Conservation (phyloP, 164 flowering plant genomes). For the Aristolochia californica region DNA sequence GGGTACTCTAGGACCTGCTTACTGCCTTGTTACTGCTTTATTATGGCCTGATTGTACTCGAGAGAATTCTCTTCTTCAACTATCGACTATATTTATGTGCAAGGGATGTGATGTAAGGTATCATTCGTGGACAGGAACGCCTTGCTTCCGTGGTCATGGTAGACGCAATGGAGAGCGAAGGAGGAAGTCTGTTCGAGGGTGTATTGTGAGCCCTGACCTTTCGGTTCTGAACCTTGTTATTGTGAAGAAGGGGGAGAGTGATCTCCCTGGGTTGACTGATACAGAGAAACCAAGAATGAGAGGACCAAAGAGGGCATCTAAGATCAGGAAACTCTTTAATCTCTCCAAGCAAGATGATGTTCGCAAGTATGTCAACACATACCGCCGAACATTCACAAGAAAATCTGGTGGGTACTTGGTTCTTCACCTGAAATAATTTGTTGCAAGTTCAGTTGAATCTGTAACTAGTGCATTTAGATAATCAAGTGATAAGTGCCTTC, state of each 20-base stretch:
- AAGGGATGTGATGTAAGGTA: background rate
- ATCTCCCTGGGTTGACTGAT: conserved; percentile 58
- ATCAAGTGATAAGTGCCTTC: background rate
- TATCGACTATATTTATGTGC: background rate
- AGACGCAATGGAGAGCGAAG: conserved; percentile 60
- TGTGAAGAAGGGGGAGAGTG: conserved; percentile 62
- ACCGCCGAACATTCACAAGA: conserved; percentile 44
- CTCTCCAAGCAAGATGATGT: conserved; percentile 62
- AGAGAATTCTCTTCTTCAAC: too few relatives aligned
- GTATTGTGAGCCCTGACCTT: conserved; percentile 59
- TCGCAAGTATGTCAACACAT: conserved; percentile 58
- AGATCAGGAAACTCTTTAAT: conserved; percentile 59
- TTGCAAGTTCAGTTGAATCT: background rate
- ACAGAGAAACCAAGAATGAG: conserved; percentile 63
- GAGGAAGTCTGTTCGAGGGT: conserved; percentile 64
- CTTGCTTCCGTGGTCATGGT: conserved; percentile 66
- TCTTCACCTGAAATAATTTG: background rate
- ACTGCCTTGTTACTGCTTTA: too few relatives aligned
- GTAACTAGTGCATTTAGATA: background rate
- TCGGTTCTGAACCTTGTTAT: conserved; percentile 61
- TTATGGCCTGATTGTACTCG: too few relatives aligned
- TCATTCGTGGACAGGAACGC: conserved; percentile 29
- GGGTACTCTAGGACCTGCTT: too few relatives aligned
- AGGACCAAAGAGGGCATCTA: conserved; percentile 66
- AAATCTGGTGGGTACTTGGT: conserved; percentile 30